Evolutionary conservation across 1,284 basidiomycete genomes (phyloP).

Genomic region (Melampsora americana): DNA sequence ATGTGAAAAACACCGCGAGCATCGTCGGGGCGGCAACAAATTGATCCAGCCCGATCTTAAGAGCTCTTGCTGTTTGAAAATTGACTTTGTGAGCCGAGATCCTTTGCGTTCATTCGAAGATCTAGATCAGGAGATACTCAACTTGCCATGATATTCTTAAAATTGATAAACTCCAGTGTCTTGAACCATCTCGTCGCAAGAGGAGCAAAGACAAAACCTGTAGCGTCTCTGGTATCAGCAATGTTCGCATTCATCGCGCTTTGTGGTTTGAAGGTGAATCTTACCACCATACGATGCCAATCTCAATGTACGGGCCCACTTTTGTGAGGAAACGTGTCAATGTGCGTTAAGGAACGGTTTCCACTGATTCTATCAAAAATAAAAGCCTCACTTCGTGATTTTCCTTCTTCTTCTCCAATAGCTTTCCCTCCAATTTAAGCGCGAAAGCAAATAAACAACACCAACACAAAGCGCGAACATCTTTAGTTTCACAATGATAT

Average conservation of each 20-base stretch:
- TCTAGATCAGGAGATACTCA: not conserved
- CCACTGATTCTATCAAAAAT: not conserved
- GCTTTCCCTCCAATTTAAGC: not conserved
- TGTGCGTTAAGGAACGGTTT: not conserved
- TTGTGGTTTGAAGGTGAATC: not conserved
- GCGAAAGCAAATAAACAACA: not conserved
- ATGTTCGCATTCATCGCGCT: not conserved
- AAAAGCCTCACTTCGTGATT: conserved; percentile 23
- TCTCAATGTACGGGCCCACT: conserved; percentile 28
- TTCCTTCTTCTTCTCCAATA: conserved; percentile 27
- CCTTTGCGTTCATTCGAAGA: not conserved
- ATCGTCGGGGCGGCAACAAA: conserved; percentile 41
- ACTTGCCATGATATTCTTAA: conserved; percentile 20
- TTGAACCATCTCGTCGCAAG: conserved; percentile 41
- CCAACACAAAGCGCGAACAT: not conserved
- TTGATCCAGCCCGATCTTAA: conserved; percentile 37
- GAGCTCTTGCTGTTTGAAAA: not conserved
- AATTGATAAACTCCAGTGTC: conserved; percentile 39
- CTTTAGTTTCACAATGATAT: not conserved
- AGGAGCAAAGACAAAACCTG: conserved; percentile 39
- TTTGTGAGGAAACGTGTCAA: not conserved
- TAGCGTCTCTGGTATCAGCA: not conserved
- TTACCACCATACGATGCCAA: conserved; percentile 40
- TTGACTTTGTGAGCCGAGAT: not conserved
- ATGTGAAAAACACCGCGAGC: conserved; percentile 40